Evolutionary conservation across 2,329 filamentous ascomycete species (phyloP).

Genomic region (Penicillium digitatum): DNA sequence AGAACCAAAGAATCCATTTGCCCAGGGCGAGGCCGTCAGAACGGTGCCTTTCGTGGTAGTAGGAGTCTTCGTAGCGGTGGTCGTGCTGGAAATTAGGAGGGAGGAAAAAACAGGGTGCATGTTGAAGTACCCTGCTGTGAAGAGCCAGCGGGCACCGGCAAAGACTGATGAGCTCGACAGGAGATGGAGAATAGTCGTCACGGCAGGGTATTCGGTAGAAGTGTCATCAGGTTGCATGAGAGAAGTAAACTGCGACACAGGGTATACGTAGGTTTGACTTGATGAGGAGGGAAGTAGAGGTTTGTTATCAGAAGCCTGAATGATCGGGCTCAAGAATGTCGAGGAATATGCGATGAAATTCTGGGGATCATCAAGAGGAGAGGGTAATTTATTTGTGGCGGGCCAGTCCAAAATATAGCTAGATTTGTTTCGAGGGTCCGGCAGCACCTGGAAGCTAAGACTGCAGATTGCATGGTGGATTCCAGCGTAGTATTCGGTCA

Average conservation of each 20-base stretch:
- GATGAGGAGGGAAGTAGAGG: conserved; percentile 29
- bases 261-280: conserved; percentile 73
- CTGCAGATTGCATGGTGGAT: conserved; percentile 74
- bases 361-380: conserved; percentile 66
- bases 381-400: conserved; percentile 65
- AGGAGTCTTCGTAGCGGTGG: conserved; percentile 28
- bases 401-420: conserved; percentile 69
- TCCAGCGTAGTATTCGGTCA: conserved; percentile 76
- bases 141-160: conserved; percentile 76
- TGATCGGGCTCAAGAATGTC: conserved; percentile 60
- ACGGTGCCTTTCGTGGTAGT: conserved; percentile 63
- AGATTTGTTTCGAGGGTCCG: conserved; percentile 43
- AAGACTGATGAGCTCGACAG: conserved; percentile 61
- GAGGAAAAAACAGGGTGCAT: conserved; percentile 79
- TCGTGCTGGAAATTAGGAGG: conserved; percentile 68
- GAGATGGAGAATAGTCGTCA: conserved; percentile 68
- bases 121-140: conserved; percentile 98
- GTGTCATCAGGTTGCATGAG: conserved; percentile 67
- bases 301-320: conserved; percentile 50
- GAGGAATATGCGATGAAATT: conserved; percentile 68
- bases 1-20: conserved; percentile 92
- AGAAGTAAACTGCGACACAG: conserved; percentile 82
- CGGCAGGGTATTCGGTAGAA: conserved; percentile 82
- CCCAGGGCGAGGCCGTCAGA: conserved; percentile 85
- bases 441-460: conserved; percentile 75